Evolutionary conservation across 2,329 filamentous ascomycete genomes (phyloP), one percentile per base, ranked within the genome.

Genomic region (Tricladium varicosporioides): DNA sequence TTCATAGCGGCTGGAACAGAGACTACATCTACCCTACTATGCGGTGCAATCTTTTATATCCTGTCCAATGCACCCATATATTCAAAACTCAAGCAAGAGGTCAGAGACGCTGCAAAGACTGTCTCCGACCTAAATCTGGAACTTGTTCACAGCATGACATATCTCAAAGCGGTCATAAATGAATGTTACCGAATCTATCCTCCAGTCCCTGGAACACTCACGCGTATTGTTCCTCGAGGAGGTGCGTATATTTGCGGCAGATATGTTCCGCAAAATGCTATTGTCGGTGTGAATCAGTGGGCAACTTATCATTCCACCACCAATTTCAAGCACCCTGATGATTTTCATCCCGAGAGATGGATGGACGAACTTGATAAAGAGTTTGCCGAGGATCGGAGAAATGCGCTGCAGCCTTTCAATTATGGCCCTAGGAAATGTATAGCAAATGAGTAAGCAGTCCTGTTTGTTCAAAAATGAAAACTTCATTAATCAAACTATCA

Each of bases 141-240:
- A 11, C 63, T 65, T 1, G 66, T 70, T 1, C 13, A 36, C 14
- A 22, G 46, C 60, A 63, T 77, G 0, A 27, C 43, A 0, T 79
- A 78, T 53, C 69, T 78, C 63, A 59, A 70, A 5, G 76, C 75
- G 1, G 70, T 70, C 19, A 59, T 79, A 1, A 64, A 76, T 1
- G 77, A 79, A 62, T 64, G 68, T 0, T 63, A 80, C 36, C 67
- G 78, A 9, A 60, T 75, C 9, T 76, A 73, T 48, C 73, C 75
- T 4, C 58, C 58, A n/a, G 32, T 51, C 1, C 51, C 51, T 22
- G 48, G 33, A 18, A 47, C 27, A 5, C 32, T 62, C 22, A 22
- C 54, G 5, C 36, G 61, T 16, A 7, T n/a, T 9, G 51, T 60
- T 31, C 59, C 59, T 32, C 42, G 14, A 11, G 60, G 53, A n/a